Base-by-base conservation (phyloP, 148 eudicot genomes). In the Pouteria glomerata region DNA sequence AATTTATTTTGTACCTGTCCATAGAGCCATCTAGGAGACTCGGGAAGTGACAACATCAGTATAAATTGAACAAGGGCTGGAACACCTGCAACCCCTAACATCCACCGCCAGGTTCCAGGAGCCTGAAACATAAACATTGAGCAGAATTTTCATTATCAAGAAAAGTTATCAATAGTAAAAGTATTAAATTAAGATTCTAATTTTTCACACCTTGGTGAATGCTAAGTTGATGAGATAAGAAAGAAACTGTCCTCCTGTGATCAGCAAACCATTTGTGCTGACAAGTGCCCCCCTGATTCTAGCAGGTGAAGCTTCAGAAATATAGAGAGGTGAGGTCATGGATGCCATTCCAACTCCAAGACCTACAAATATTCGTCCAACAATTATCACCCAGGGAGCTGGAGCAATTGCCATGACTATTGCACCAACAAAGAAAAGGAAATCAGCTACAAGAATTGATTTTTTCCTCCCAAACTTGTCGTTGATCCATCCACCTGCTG, bases 301-400 rank as follows among this genome's bases (percentile, higher is more conserved):
- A 42, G 88, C 85, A 57, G 96, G 96, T 31, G 96, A 88, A n/a
- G 90, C 81, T 76, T 90, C 96, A 0, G 90, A 90, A 27, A 90
- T 90, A 77, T 90, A 90, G 55, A 90, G 83, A 27, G 96, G 96
- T 1, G 96, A 44, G 15, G 96, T 90, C 96, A 90, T 88, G 70
- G 96, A 90, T 1, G 91, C 92, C 89, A 90, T 88, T 44, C 96
- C 96, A 11, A 90, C 96, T 8, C 96, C 96, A n/a, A 87, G 64
- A 24, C 96, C 96, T 0, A 90, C 90, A 26, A 90, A 57, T 33
- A 88, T 37, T 58, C 96, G 72, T 69, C 96, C 96, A 0, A 86
- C 0, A 16, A 90, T 90, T 57, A 90, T 88, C 71, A 90, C 72
- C 83, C 83, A 74, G 0, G 96, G 96, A 21, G 71, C 72, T 13